Evolutionary conservation across 148 eudicot genomes (phyloP).

Genomic region (Rhododendron ferrugineum): DNA sequence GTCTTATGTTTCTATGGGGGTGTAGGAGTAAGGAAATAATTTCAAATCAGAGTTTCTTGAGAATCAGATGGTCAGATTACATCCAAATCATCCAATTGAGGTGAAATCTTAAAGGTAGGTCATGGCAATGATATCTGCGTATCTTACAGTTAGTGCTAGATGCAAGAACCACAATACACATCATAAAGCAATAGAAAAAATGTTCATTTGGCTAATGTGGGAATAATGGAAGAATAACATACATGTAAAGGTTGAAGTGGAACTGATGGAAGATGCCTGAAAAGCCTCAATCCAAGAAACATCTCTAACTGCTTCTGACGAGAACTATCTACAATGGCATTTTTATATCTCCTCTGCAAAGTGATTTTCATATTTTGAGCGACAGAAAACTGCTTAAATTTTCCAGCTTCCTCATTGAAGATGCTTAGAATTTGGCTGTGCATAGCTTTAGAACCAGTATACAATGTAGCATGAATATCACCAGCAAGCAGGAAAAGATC

Average conservation of each 20-base stretch:
- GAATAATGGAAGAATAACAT: conserved; percentile 23
- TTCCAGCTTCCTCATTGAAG: conserved; percentile 85
- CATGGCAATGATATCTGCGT: background rate
- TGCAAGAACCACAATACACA: background rate
- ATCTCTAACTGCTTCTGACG: conserved; percentile 97
- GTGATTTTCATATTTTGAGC: conserved; percentile 95
- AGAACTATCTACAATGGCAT: conserved; percentile 85
- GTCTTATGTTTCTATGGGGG: background rate
- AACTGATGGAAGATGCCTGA: conserved; percentile 87
- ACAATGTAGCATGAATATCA: conserved; percentile 92
- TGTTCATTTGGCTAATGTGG: background rate
- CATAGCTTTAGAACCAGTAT: conserved; percentile 99
- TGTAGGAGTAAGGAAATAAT: background rate
- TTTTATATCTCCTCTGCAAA: conserved; percentile 87
- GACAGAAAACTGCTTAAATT: conserved; percentile 93
- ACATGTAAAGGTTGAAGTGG: conserved; percentile 64
- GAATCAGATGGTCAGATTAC: background rate
- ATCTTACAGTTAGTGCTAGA: background rate
- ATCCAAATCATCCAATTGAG: background rate
- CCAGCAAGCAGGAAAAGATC: conserved; percentile 87
- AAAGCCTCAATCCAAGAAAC: conserved; percentile 83
- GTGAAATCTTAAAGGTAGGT: background rate
- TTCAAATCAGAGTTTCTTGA: background rate
- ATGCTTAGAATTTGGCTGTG: conserved; percentile 96
- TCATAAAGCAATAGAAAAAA: background rate